Conservation (phyloP, 2,329 filamentous ascomycete genomes). For the Claviceps digitariae region DNA sequence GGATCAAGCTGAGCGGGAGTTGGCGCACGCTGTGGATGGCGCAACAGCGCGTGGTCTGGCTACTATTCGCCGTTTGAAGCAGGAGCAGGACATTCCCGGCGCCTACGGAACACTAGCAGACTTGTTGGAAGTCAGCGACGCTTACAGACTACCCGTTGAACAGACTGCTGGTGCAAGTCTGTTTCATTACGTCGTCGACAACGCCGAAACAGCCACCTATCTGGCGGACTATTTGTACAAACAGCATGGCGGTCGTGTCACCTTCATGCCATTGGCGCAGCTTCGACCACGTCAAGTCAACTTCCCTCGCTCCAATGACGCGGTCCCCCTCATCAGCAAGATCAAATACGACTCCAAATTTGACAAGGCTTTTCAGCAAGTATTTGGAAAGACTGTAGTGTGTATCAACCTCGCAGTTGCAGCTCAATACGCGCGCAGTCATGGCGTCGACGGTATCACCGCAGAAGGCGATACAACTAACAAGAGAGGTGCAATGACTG, state of each 20-base stretch:
- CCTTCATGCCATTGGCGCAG: constrained; percentile 86
- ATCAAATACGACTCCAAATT: constrained; percentile 64
- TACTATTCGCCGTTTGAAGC: constrained; percentile 72
- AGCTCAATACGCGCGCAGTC: constrained; percentile 80
- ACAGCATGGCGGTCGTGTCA: constrained; percentile 72
- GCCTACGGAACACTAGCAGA: constrained; percentile 90
- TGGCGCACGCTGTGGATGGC: constrained; percentile 79
- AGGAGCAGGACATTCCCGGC: constrained; percentile 65
- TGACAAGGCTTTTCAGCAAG: constrained; percentile 80
- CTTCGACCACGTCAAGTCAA: constrained; percentile 58
- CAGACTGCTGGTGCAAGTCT: constrained; percentile 84
- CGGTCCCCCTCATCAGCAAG: constrained; percentile 75
- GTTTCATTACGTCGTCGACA: constrained; percentile 94
- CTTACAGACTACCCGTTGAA: constrained; percentile 80
- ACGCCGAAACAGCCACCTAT: constrained; percentile 70
- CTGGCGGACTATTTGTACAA: constrained; percentile 69
- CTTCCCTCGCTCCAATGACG: constrained; percentile 75
- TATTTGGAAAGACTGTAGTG: constrained; percentile 91
- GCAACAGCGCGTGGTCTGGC: constrained; percentile 76
- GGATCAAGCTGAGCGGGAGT: constrained; percentile 59
- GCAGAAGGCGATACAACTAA: constrained; percentile 90
- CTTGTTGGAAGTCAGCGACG: constrained; percentile 73
- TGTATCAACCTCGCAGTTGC: constrained; percentile 83
- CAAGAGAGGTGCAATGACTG: constrained; percentile 88
- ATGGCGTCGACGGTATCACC: constrained; percentile 85